Evolutionary conservation across 176 grass and related monocot genomes (phyloP).

Genomic region (Rhynchospora breviuscula): DNA sequence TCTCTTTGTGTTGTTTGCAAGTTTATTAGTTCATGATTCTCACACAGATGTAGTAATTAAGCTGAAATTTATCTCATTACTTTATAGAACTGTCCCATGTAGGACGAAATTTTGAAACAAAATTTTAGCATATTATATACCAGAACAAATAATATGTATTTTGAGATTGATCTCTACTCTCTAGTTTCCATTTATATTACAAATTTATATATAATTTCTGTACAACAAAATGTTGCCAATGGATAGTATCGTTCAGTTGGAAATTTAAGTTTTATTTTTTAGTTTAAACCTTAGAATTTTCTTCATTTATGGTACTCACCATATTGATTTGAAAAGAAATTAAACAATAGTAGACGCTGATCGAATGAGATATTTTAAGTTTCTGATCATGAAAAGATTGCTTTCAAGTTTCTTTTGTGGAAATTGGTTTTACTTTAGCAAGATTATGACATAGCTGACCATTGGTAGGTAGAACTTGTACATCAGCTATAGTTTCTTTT

Average conservation of each 20-base stretch:
- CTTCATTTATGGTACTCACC: not conserved
- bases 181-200: not conserved
- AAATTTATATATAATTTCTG: not conserved
- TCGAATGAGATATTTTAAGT: slow-evolving; percentile 29
- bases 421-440: slow-evolving; percentile 53
- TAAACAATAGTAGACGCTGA: slow-evolving; percentile 20
- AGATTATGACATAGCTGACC: slow-evolving; percentile 37
- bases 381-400: slow-evolving; percentile 72
- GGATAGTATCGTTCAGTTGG: not conserved
- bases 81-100: too few relatives aligned
- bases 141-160: too few relatives aligned
- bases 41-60: too few relatives aligned
- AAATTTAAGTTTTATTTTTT: not conserved
- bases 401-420: slow-evolving; percentile 50
- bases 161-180: too few relatives aligned
- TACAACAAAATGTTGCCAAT: not conserved
- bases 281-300: not conserved
- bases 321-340: slow-evolving; percentile 3
- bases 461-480: slow-evolving; percentile 49
- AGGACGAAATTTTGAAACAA: too few relatives aligned
- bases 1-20: too few relatives aligned
- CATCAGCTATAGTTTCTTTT: slow-evolving; percentile 18
- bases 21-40: too few relatives aligned
- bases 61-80: too few relatives aligned
- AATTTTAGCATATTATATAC: too few relatives aligned